Conservation (phyloP, 345 rosid species). For the Acer negundo region DNA sequence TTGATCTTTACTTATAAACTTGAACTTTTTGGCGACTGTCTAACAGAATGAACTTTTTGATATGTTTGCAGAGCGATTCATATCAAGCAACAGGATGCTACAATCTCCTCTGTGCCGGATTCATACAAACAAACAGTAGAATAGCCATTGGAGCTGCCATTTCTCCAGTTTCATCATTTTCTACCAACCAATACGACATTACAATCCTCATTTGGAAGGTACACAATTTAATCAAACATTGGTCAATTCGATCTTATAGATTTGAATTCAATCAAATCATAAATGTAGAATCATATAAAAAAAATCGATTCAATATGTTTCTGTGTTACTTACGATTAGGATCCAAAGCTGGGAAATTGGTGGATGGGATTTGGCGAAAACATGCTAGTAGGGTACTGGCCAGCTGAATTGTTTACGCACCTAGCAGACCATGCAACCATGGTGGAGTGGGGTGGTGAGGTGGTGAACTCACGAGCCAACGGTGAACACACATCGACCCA, state of each 20-base stretch:
- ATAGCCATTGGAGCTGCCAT: slow-evolving; percentile 99
- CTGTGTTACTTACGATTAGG: slow-evolving; percentile 38
- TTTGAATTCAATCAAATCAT: no score
- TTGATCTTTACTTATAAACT: no score
- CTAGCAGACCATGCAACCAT: slow-evolving; percentile 83
- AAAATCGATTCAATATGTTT: not conserved
- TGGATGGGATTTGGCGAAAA: slow-evolving; percentile 96
- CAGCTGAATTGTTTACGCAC: slow-evolving; percentile 92
- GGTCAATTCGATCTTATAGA: no score
- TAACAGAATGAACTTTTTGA: no score
- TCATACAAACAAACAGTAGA: slow-evolving; percentile 89
- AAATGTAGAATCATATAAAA: no score
- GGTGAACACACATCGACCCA: slow-evolving; percentile 88
- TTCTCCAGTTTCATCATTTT: slow-evolving; percentile 74
- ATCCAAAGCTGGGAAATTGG: slow-evolving; percentile 91
- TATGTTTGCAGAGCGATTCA: slow-evolving; percentile 71
- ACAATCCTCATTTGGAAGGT: slow-evolving; percentile 98
- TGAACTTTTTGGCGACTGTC: not conserved
- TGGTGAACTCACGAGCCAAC: slow-evolving; percentile 81
- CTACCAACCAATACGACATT: slow-evolving; percentile 77
- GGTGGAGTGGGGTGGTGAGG: slow-evolving; percentile 99
- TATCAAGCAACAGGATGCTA: slow-evolving; percentile 98
- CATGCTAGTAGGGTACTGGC: slow-evolving; percentile 93
- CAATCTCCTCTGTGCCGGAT: slow-evolving; percentile 92
- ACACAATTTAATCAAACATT: not conserved